These are phyloP conservation scores for Debaryomyces udenii DNA, from an alignment of 1,139 yeast genomes.

Conservation along the genomic window DNA sequence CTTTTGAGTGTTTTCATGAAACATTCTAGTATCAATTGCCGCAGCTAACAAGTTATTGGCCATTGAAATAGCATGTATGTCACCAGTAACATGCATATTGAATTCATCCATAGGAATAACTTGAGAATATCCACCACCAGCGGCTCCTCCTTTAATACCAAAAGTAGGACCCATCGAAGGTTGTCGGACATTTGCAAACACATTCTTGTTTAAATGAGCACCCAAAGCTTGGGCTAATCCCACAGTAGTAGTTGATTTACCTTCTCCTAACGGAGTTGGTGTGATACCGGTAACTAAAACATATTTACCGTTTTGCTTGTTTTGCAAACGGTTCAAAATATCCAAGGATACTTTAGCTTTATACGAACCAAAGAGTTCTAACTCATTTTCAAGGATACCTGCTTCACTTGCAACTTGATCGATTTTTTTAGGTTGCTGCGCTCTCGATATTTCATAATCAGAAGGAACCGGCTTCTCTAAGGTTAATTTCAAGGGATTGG, in stretches of 20 bases:
- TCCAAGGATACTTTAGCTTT: constrained; percentile 88
- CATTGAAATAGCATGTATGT: constrained; percentile 94
- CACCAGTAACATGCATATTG: constrained; percentile 98
- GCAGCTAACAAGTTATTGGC: constrained; percentile 97
- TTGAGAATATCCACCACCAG: constrained; percentile 99
- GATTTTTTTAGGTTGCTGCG: constrained; percentile 85
- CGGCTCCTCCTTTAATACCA: constrained; percentile 99
- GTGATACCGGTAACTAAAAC: constrained; percentile 96
- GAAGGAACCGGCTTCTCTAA: constrained; percentile 85
- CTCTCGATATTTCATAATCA: constrained; percentile 89
- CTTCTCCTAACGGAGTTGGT: constrained; percentile 98
- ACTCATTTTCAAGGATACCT: constrained; percentile 78
- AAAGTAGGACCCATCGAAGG: constrained; percentile 99
- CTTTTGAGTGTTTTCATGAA: constrained; percentile 94
- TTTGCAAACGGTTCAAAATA: constrained; percentile 69
- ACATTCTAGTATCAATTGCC: constrained; percentile 96
- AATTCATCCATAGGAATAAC: constrained; percentile 99
- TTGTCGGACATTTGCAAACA: constrained; percentile 95
- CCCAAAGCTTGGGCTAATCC: constrained; percentile 97
- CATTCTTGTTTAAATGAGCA: constrained; percentile 84
- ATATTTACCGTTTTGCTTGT: constrained; percentile 81
- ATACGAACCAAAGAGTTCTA: constrained; percentile 89
- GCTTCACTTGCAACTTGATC: constrained; percentile 80
- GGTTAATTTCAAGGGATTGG: constrained; percentile 65
- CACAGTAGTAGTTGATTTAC: constrained; percentile 95